Conservation (phyloP, 2,329 filamentous ascomycete genomes). For the Tolypocladium cylindrosporum region DNA sequence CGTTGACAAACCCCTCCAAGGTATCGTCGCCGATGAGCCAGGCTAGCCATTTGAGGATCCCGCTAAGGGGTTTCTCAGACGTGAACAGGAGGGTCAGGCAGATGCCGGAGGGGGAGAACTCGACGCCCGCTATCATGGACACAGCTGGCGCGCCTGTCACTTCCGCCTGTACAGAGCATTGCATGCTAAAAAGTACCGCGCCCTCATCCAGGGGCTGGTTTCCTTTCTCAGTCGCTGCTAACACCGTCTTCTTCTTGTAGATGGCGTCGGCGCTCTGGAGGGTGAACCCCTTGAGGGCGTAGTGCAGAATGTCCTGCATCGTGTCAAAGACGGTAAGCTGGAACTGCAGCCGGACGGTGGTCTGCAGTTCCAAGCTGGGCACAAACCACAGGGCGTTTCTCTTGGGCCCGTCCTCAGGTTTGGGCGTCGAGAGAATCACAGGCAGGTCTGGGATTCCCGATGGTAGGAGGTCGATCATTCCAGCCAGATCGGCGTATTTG, state of each 20-base stretch:
- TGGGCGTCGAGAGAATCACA: neutral
- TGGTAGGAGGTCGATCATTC: neutral
- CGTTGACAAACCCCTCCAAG: no score
- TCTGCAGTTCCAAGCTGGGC: neutral
- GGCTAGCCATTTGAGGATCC: constrained; percentile 2
- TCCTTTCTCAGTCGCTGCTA: neutral
- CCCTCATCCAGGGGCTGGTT: neutral
- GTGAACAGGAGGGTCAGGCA: neutral
- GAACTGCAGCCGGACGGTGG: constrained; percentile 1
- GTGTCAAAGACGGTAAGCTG: neutral
- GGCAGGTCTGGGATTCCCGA: neutral
- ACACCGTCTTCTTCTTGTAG: constrained; percentile 2
- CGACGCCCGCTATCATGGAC: constrained; percentile 1
- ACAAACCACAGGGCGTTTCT: constrained; percentile 4
- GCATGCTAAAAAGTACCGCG: neutral
- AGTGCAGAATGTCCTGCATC: constrained; percentile 1
- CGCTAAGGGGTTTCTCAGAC: neutral
- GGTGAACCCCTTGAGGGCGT: constrained; percentile 1
- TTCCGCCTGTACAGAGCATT: constrained; percentile 1
- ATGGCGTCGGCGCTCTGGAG: constrained; percentile 2
- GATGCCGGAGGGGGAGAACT: neutral
- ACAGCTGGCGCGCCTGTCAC: neutral
- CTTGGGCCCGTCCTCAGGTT: neutral
- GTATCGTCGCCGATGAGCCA: neutral
- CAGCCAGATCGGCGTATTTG: neutral